phyloP scores from a whole-genome alignment of 2,329 filamentous ascomycete species.

The Nothomitra cinnamomea region DNA sequence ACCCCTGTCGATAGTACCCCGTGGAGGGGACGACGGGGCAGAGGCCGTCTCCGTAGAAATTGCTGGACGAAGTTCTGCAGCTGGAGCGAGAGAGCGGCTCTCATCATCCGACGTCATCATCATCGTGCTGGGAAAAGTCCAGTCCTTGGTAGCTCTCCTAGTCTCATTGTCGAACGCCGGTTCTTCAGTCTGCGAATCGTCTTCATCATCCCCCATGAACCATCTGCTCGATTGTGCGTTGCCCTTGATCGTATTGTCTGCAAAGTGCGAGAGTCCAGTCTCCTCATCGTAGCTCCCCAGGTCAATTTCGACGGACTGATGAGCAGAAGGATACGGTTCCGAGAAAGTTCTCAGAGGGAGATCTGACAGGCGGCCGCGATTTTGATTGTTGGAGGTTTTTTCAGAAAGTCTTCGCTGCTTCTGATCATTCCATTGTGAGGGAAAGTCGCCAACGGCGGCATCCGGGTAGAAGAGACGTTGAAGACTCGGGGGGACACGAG shows the following conservation, averaged over 20 bases:
- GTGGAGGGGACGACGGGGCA: constrained; percentile 1
- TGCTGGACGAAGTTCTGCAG: not conserved
- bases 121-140: constrained; percentile 33
- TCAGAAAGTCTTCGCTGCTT: constrained; percentile 1
- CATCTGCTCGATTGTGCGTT: not conserved
- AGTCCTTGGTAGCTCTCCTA: constrained; percentile 34
- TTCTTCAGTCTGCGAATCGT: constrained; percentile 35
- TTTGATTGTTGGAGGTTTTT: not conserved
- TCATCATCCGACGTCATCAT: constrained; percentile 1
- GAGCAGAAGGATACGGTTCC: constrained; percentile 4
- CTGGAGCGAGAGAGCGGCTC: not conserved
- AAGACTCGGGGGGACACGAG: constrained; percentile 1
- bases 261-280: constrained; percentile 38
- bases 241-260: constrained; percentile 34
- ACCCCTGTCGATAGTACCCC: not conserved
- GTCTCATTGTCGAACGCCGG: constrained; percentile 37
- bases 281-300: constrained; percentile 42
- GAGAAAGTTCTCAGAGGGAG: constrained; percentile 5
- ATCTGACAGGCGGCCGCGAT: constrained; percentile 3
- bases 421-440: not conserved
- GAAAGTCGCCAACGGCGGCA: not conserved
- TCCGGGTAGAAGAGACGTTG: constrained; percentile 4
- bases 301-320: constrained; percentile 35
- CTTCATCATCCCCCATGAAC: constrained; percentile 25
- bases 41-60: not conserved